Evolutionary conservation across 345 rosid species (phyloP).

Genomic region (Aethionema arabicum): DNA sequence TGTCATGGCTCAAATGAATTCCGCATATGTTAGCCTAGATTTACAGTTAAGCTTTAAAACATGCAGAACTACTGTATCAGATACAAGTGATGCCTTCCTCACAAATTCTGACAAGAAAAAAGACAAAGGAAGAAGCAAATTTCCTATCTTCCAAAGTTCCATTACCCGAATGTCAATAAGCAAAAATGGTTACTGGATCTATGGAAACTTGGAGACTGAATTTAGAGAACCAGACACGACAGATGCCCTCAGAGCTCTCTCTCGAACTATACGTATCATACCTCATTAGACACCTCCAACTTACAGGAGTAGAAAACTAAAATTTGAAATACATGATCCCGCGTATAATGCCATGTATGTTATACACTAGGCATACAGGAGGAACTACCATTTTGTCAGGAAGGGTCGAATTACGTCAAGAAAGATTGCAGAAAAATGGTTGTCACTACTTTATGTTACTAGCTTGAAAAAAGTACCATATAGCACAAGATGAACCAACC

Average conservation of each 20-base stretch:
- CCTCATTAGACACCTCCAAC: slow-evolving; percentile 6
- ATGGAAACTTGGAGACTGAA: slow-evolving; percentile 15
- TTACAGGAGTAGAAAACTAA: slow-evolving; percentile 13
- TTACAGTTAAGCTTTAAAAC: slow-evolving; percentile 21
- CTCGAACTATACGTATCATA: slow-evolving; percentile 6
- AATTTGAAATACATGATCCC: slow-evolving; percentile 14
- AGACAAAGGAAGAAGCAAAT: slow-evolving; percentile 10
- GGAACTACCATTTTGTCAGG: slow-evolving; percentile 18
- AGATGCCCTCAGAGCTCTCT: slow-evolving; percentile 10
- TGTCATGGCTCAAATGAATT: slow-evolving; percentile 12
- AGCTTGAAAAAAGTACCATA: slow-evolving; percentile 16
- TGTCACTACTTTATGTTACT: slow-evolving; percentile 8
- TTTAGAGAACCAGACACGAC: slow-evolving; percentile 17
- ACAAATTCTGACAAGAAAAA: slow-evolving; percentile 8
- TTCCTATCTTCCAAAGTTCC: slow-evolving; percentile 11
- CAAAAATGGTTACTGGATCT: slow-evolving; percentile 14
- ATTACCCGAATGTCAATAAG: slow-evolving; percentile 1
- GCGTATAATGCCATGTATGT: slow-evolving; percentile 1
- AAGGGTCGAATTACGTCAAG: slow-evolving; percentile 4
- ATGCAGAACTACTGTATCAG: slow-evolving; percentile 7
- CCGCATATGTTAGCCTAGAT: slow-evolving; percentile 1
- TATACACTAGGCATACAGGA: slow-evolving; percentile 7
- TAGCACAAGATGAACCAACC: slow-evolving; percentile 49
- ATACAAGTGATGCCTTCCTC: slow-evolving; percentile 13
- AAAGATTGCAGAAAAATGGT: slow-evolving; percentile 10